Percentiles rank a stretch among this genome's conserved stretches.
phyloP scores from a whole-genome alignment of 139 green algal genomes.

The Coelastrella sp. region DNA sequence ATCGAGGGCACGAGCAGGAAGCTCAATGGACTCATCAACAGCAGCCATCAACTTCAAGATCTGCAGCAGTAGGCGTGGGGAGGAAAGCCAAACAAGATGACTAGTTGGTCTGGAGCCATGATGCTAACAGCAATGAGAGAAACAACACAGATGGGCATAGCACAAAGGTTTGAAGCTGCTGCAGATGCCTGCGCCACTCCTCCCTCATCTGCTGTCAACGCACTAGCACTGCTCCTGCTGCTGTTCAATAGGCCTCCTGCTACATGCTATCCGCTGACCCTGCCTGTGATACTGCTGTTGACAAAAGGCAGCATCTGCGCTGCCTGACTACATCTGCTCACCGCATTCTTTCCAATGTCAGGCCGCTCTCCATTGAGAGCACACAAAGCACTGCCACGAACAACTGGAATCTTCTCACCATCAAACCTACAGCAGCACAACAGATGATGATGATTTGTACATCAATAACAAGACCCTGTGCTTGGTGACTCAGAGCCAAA shows the following conservation, averaged over 20 bases:
- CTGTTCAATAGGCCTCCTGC: no score
- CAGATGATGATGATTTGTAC: no score
- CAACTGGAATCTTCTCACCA: slow-evolving; percentile 94
- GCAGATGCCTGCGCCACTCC: background rate
- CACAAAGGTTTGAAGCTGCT: no score
- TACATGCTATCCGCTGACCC: no score
- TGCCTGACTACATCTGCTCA: background rate
- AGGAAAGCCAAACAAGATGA: background rate
- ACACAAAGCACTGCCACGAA: slow-evolving; percentile 86
- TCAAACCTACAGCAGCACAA: slow-evolving; percentile 76
- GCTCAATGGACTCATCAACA: slow-evolving; percentile 19
- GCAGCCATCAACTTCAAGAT: slow-evolving; percentile 44
- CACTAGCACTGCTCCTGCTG: background rate
- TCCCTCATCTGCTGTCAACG: background rate
- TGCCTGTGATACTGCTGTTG: no score
- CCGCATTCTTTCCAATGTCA: slow-evolving; percentile 37
- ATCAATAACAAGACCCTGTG: no score
- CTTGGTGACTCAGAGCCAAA: no score
- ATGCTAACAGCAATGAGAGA: no score
- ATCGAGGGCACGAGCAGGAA: slow-evolving; percentile 70
- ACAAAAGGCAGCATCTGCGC: background rate
- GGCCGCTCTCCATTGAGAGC: slow-evolving; percentile 91
- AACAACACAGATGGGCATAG: no score
- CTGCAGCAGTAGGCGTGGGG: slow-evolving; percentile 49
- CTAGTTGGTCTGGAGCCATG: no score